A percentile compares a stretch with the other conserved stretches of the same genome.
These are phyloP conservation scores for Cyberlindnera japonica DNA, from an alignment of 805 yeast genomes.

Conservation along the genomic window DNA sequence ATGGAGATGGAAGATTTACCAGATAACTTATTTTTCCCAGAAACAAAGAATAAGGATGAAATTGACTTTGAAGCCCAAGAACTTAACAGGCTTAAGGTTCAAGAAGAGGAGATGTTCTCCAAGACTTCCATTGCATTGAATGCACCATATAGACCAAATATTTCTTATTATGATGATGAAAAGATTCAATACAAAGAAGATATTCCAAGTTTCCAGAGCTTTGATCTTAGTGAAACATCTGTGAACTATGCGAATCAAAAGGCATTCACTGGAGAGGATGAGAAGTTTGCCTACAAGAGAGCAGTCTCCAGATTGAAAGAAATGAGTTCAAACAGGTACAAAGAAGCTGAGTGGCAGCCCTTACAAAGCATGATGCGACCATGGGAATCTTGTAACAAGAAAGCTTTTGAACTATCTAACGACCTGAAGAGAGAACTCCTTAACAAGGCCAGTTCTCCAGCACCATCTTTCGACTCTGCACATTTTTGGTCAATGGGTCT, in stretches of 20 bases:
- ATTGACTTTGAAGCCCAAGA: conserved; percentile 26
- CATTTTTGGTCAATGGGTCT: conserved; percentile 70
- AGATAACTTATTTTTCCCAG: conserved; percentile 63
- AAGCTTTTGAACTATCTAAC: background rate
- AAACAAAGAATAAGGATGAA: conserved; percentile 40
- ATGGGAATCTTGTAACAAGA: conserved; percentile 41
- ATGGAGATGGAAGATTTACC: conserved; percentile 47
- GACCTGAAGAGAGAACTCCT: conserved; percentile 20
- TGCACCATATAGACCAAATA: conserved; percentile 68
- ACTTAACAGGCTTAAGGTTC: conserved; percentile 41
- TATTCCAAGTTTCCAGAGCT: conserved; percentile 16
- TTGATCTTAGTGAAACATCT: conserved; percentile 22
- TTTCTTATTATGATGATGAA: conserved; percentile 56
- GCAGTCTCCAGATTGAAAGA: conserved; percentile 65
- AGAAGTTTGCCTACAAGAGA: conserved; percentile 65
- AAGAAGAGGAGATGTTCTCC: conserved; percentile 68
- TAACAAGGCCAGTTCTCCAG: conserved; percentile 3
- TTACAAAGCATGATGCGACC: conserved; percentile 49
- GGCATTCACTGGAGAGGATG: conserved; percentile 75
- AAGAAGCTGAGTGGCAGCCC: conserved; percentile 53
- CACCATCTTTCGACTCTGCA: conserved; percentile 40
- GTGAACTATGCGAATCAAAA: conserved; percentile 43
- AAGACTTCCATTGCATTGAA: conserved; percentile 55
- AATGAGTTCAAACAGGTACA: conserved; percentile 54
- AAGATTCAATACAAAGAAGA: conserved; percentile 31